Percentiles rank a stretch among this genome's conserved stretches.
Evolutionary conservation across 352 stramenopile genomes (phyloP).

Genomic region (Phytopythium chamaehyphon): DNA sequence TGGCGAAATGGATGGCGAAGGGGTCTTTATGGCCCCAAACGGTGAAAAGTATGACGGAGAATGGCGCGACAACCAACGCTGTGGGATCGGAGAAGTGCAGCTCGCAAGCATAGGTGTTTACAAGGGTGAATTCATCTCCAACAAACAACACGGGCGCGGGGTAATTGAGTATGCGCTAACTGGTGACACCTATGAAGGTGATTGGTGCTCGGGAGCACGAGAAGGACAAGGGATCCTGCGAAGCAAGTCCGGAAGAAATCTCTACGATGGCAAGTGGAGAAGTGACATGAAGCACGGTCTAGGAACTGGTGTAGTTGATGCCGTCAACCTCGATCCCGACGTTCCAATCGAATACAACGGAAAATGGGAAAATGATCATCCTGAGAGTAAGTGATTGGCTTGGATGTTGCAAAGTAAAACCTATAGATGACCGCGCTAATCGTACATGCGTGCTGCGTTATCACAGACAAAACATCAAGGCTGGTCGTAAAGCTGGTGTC

Average conservation of each 20-base stretch:
- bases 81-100: slow-evolving; percentile 32
- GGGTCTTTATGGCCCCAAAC: slow-evolving; percentile 28
- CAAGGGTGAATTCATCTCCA: slow-evolving; percentile 29
- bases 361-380: slow-evolving; percentile 12
- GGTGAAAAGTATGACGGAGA: slow-evolving; percentile 58
- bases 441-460: background rate
- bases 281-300: slow-evolving; percentile 24
- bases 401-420: no score
- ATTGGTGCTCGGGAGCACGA: slow-evolving; percentile 30
- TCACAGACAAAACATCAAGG: slow-evolving; percentile 2
- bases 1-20: slow-evolving; percentile 53
- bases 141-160: slow-evolving; percentile 41
- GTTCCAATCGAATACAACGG: slow-evolving; percentile 10
- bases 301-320: slow-evolving; percentile 18
- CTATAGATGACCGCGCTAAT: no score
- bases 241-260: slow-evolving; percentile 1
- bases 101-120: slow-evolving; percentile 31
- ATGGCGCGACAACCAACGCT: slow-evolving; percentile 44
- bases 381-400: slow-evolving; percentile 13
- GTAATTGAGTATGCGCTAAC: slow-evolving; percentile 18
- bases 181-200: slow-evolving; percentile 28
- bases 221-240: slow-evolving; percentile 18
- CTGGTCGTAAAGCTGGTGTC: slow-evolving; percentile 3
- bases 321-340: no score
- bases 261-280: slow-evolving; percentile 51